Evolutionary conservation across 441 rosid genomes (phyloP).

Genomic region (Brassica balearica): DNA sequence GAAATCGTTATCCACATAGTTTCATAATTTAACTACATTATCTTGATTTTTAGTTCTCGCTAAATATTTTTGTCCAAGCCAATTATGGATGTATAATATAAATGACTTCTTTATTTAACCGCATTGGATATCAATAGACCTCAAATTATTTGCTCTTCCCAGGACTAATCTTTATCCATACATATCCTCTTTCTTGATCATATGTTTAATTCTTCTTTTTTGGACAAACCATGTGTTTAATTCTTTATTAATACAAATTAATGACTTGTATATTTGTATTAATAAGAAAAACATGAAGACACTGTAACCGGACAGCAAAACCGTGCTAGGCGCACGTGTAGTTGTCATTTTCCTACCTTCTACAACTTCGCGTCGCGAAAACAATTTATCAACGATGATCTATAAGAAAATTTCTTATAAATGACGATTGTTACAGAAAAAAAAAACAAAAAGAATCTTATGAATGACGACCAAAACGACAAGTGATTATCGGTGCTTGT

Average conservation of each 20-base stretch:
- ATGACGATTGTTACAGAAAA: not conserved
- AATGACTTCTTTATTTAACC: not conserved
- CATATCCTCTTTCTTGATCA: not conserved
- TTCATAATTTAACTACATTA: not conserved
- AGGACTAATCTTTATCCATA: not conserved
- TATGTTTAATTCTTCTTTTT: not conserved
- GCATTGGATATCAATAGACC: not conserved
- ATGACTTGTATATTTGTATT: not conserved
- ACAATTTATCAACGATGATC: not conserved
- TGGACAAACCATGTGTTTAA: too few species aligned
- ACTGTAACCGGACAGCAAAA: slow-evolving; percentile 30
- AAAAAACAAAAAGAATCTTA: too few species aligned
- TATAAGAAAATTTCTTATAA: not conserved
- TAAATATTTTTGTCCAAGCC: not conserved
- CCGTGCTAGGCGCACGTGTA: slow-evolving; percentile 43
- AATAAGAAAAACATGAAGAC: not conserved
- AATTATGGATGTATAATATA: not conserved
- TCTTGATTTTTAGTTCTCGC: slow-evolving; percentile 1
- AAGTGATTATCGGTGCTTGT: slow-evolving; percentile 12
- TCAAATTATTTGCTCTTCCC: slow-evolving; percentile 2
- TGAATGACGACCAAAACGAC: slow-evolving; percentile 29
- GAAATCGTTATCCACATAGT: not conserved
- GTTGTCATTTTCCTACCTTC: slow-evolving; percentile 27
- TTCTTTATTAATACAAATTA: too few species aligned
- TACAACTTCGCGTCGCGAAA: slow-evolving; percentile 20